Conservation (phyloP, 208 protist species). For the Leishmania tropica region DNA sequence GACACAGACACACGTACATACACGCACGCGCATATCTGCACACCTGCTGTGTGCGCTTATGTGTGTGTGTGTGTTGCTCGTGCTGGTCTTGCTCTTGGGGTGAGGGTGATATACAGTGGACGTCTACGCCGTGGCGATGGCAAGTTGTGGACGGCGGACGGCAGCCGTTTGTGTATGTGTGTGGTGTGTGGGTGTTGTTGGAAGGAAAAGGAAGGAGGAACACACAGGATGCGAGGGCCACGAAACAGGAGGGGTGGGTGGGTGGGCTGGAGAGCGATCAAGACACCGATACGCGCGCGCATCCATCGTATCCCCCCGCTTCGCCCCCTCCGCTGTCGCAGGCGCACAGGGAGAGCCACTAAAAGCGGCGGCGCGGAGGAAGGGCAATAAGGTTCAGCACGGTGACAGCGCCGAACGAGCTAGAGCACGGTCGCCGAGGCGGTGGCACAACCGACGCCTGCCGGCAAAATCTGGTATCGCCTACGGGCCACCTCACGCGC, state of each 20-base stretch:
- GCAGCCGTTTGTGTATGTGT: background rate
- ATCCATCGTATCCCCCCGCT: background rate
- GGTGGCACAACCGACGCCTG: background rate
- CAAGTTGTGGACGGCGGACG: background rate
- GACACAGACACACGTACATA: too few relatives aligned
- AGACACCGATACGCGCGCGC: background rate
- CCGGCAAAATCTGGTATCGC: slow-evolving; percentile 12
- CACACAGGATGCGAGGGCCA: background rate
- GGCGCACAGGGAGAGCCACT: background rate
- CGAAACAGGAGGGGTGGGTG: background rate
- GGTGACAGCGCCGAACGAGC: background rate
- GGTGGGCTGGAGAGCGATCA: background rate
- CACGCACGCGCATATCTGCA: background rate
- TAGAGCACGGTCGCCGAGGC: background rate
- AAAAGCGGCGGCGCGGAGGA: background rate
- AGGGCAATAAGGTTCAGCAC: background rate
- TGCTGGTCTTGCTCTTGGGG: background rate
- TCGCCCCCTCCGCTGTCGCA: background rate
- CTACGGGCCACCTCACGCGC: slow-evolving; percentile 28
- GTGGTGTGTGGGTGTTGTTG: background rate
- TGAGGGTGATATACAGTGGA: background rate
- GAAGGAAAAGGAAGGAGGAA: background rate
- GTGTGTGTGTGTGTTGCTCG: background rate
- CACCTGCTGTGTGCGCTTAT: background rate
- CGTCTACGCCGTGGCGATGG: background rate